Base-by-base conservation (phyloP, 2,329 filamentous ascomycete genomes). In the Cercospora sojina region DNA sequence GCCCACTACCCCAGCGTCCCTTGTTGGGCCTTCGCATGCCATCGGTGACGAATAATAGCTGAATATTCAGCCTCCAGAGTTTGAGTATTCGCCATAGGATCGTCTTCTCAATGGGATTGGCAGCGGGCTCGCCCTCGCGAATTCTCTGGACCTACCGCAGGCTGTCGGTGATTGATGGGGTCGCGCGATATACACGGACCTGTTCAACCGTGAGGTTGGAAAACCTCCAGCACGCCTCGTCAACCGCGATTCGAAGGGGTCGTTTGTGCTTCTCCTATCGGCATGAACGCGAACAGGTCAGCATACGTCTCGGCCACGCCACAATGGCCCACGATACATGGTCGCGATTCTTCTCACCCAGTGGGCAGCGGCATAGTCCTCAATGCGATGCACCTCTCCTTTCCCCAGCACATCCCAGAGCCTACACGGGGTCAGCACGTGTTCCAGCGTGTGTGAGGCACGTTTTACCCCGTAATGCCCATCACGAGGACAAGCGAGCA, bases 1-100 rank as follows among this genome's bases (percentile, higher is more conserved):
- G 59, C 47, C 77, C 69, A 9, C 74, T 79, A 73, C 75, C 72
- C 32, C 64, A 58, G 18, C 65, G 47, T 1, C 53, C 55, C 23
- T 71, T 68, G 25, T 53, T 51, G 0, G 78, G 77, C 64, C 76
- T 81, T 16, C 81, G 79, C 9, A 82, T 77, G 0, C 85, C 84
- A 64, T 87, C 85, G 67, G 85, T 86, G 3, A 87, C 81, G 64
- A 87, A 86, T 6, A 86, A 69, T 1, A 84, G 77, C 47, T 84
- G 80, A 5, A 87, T 82, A 16, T 84, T 80, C 5, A 83, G 77
- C 20, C 79, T 79, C 27, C 85, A 77, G 1, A 86, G 78, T 4
- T 80, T 78, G 58, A 82, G 73, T 66, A 84, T 74, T 6, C 79
- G 76, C 68, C 74, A 79, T 32, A 82, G 75, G 56, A 81, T 79